Evolutionary conservation across 345 rosid genomes (phyloP), one percentile per base, ranked within the genome.

Genomic region (Erucastrum elatum): DNA sequence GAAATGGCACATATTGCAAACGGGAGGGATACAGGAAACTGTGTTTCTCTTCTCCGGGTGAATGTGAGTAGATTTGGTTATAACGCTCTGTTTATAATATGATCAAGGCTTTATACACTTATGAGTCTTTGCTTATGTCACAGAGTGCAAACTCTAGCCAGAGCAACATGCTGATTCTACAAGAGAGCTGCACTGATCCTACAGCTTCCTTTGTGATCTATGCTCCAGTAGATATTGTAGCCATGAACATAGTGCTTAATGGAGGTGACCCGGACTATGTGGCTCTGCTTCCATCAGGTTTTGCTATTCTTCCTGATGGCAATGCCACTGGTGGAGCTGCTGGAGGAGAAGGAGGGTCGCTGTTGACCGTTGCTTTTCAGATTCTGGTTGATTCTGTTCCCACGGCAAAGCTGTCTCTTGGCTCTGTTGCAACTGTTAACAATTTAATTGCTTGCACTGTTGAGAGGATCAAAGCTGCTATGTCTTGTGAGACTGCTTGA

Each of bases 1-100:
- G 99, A 95, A 84, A 90, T 95, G 98, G 92, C 94, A 34, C 99
- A 91, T 55, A 91, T 93, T 60, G 98, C 96, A 8, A 95, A 90
- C 63, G 99, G 99, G 10, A 82, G 96, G 51, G 98, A 91, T 5
- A 91, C 99, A 0, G 96, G 97, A 76, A 93, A 95, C 79, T 88
- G 96, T 70, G 99, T 91, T 11, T 95, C 99, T 33, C 86, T 95
- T 13, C 93, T 95, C 15, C 87, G 98, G 60, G 98, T 95, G 55
- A 88, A 91, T 78, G 98, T 91, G 82, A 88, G 93, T 55, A 58
- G 29, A 33, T 66, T 66, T 27, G 46, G 46, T 11, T 60, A 35
- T 1, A 4, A 53, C 31, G 15, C 4, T 25, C 10, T 33, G 70
- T 29, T 33, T 27, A 27, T 60, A 15, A 4, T 51, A 56, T 80